These are phyloP conservation scores for Gardenia jasminoides DNA, from an alignment of 257 asterid species.

Conservation along the genomic window DNA sequence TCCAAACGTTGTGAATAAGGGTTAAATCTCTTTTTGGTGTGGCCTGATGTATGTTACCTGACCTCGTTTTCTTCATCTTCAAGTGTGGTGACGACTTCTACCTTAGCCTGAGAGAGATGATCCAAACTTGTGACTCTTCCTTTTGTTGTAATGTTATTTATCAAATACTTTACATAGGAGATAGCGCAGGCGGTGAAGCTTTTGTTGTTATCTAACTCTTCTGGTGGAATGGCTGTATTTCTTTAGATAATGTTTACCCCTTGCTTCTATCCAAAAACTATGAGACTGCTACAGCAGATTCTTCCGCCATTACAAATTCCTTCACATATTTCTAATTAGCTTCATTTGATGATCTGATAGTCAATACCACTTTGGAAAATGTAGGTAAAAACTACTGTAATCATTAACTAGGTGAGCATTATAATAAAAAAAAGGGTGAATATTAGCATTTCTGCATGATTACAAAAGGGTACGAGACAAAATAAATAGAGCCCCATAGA, in stretches of 20 bases:
- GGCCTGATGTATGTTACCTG: constrained; percentile 7
- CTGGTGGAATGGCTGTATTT: background rate
- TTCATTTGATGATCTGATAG: too few species aligned
- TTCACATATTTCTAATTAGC: too few species aligned
- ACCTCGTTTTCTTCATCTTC: constrained; percentile 7
- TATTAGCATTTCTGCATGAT: too few species aligned
- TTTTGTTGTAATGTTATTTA: constrained; percentile 12
- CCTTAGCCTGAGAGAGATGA: constrained; percentile 1
- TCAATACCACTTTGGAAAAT: too few species aligned
- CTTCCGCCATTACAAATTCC: too few species aligned
- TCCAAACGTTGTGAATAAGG: background rate
- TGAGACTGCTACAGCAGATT: too few species aligned
- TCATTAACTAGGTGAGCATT: too few species aligned
- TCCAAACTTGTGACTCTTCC: background rate
- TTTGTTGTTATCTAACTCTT: background rate
- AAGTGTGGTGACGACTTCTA: background rate
- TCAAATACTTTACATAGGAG: constrained; percentile 3
- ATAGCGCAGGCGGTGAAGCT: background rate
- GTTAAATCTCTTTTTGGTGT: constrained; percentile 4
- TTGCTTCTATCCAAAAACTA: background rate
- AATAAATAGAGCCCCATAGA: too few species aligned
- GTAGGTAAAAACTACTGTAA: too few species aligned
- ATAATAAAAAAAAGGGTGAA: too few species aligned
- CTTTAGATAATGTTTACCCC: background rate
- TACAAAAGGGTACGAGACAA: too few species aligned